Evolutionary conservation across 805 yeast species (phyloP), one percentile per base, ranked within the genome.

Genomic region (Myxozyma geophila): DNA sequence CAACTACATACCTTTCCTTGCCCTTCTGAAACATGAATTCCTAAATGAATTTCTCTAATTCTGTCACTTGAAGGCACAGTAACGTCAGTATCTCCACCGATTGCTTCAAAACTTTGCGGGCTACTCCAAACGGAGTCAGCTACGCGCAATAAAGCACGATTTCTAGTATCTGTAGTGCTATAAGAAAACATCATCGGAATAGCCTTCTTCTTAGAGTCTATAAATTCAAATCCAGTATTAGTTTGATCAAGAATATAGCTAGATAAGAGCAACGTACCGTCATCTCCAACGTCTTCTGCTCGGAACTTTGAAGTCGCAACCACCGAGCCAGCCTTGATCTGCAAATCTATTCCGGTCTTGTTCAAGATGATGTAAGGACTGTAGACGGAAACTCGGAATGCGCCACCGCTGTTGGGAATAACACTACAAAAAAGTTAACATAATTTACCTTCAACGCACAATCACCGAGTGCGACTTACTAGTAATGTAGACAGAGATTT

Each of bases 121-220:
- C 79, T 74, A 67, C 97, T 88, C 83, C 89, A 83, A 7, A 80
- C 79, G 0, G 96, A 87, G 59, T 88, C 89, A 0, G 83, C 88
- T 21, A 90, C 80, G 64, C 83, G 82, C 7, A 92, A 70, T 33
- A 82, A 71, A 0, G 92, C 96, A 62, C 96, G 80, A 70, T 88
- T 87, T 48, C 81, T 82, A 35, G 86, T 82, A 55, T 84, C 87
- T 40, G 81, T 83, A 13, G 78, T 79, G 28, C 84, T 87, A 72
- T 90, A 93, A 0, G 99, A 93, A 78, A 95, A 92, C 89, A 95
- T 85, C 62, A 83, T 83, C 0, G 97, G 97, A 46, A 73, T 69
- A 0, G 76, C 76, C 15, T 67, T 58, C 55, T 70, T 78, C 49
- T 73, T 65, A 2, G 73, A 64, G n/a, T 71, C 77, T 36, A 70